phyloP scores from a whole-genome alignment of 202 grass and related monocot species.

The Hordeum pubiflorum region DNA sequence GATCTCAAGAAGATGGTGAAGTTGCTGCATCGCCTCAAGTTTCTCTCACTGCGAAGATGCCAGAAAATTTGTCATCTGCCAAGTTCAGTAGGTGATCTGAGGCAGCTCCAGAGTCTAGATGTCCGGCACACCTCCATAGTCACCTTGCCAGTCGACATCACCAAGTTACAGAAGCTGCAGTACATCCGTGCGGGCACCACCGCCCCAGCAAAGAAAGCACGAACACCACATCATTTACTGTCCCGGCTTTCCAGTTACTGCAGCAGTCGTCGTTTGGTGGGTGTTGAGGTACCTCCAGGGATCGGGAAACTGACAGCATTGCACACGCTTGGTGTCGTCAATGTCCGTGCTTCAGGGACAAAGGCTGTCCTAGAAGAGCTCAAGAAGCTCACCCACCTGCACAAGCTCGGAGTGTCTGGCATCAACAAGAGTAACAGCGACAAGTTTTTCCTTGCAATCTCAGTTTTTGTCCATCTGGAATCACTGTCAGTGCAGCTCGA shows the following conservation, averaged over 20 bases:
- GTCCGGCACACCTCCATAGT: too few relatives aligned
- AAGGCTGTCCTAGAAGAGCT: neutral
- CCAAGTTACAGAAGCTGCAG: neutral
- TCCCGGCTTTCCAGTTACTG: neutral
- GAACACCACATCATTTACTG: neutral
- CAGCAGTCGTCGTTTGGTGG: neutral
- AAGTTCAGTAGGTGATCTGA: too few relatives aligned
- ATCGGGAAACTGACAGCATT: neutral
- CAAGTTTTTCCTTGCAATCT: neutral
- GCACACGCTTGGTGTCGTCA: neutral
- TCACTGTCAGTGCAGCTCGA: neutral
- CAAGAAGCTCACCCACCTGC: conserved; percentile 15
- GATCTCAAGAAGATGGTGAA: too few relatives aligned
- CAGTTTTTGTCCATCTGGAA: neutral
- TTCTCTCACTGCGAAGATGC: neutral
- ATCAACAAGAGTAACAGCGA: neutral
- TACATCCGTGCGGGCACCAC: neutral
- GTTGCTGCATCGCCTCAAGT: too few relatives aligned
- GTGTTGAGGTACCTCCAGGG: neutral
- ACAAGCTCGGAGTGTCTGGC: conserved; percentile 9
- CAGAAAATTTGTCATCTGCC: too few relatives aligned
- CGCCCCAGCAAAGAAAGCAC: neutral
- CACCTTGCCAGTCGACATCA: neutral
- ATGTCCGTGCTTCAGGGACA: neutral
- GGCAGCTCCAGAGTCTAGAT: too few relatives aligned